phyloP scores from a whole-genome alignment of 495 filamentous ascomycete genomes.

The Hypoxylon crocopeplum region DNA sequence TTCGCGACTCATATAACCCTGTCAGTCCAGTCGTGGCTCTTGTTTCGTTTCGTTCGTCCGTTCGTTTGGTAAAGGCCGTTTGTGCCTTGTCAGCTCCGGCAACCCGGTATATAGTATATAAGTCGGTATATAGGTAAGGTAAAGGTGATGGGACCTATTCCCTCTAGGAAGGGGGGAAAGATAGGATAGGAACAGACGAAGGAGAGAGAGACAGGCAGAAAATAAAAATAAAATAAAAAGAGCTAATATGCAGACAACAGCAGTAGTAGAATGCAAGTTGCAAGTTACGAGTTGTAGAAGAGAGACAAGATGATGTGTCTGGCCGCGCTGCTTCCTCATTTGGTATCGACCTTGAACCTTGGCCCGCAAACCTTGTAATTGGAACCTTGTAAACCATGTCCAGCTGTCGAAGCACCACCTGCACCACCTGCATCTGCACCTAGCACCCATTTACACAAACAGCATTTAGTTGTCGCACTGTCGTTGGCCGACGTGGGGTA shows the following conservation, averaged over 20 bases:
- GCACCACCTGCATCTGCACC: no score
- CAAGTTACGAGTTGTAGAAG: conserved; percentile 1
- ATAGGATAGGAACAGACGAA: not conserved
- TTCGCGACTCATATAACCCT: not conserved
- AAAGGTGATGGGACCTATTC: conserved; percentile 7
- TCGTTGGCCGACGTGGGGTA: conserved; percentile 39
- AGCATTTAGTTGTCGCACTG: conserved; percentile 40
- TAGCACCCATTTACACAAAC: conserved; percentile 36
- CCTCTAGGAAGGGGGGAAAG: conserved; percentile 1
- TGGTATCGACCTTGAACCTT: conserved; percentile 15
- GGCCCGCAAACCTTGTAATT: not conserved
- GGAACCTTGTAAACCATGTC: conserved; percentile 25
- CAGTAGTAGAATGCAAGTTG: conserved; percentile 3
- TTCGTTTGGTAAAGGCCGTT: conserved; percentile 11
- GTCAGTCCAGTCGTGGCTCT: not conserved
- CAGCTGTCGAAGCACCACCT: conserved; percentile 37
- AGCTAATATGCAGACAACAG: conserved; percentile 12
- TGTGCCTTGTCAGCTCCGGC: conserved; percentile 32
- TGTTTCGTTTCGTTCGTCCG: conserved; percentile 24
- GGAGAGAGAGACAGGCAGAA: conserved; percentile 7
- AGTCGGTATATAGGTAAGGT: conserved; percentile 6
- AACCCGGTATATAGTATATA: conserved; percentile 34
- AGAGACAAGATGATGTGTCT: conserved; percentile 35
- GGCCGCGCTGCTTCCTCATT: conserved; percentile 15
- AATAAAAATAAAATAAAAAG: conserved; percentile 1